phyloP scores from a whole-genome alignment of 495 filamentous ascomycete genomes.

The Amniculicola lignicola region DNA sequence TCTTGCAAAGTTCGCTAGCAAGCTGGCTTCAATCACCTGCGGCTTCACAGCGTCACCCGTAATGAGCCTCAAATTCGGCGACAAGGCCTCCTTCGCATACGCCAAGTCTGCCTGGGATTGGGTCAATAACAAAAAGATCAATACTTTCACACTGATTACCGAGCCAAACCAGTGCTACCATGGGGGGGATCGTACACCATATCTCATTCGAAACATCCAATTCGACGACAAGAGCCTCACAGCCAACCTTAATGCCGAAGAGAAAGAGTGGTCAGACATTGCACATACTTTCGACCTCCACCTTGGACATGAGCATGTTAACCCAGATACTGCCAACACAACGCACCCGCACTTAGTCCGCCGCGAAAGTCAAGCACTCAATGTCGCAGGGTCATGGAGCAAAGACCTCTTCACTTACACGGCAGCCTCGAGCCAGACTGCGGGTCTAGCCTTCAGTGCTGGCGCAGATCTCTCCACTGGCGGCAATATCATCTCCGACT shows the following conservation, averaged over 20 bases:
- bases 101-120: conserved; percentile 12
- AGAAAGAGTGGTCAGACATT: conserved; percentile 16
- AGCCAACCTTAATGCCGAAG: conserved; percentile 6
- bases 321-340: conserved; percentile 1
- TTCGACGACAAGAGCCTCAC: conserved; percentile 11
- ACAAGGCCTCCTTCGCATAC: conserved; percentile 14
- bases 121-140: conserved; percentile 17
- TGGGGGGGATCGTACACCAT: conserved; percentile 15
- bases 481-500: conserved; percentile 12
- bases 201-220: conserved; percentile 14
- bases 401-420: conserved; percentile 8
- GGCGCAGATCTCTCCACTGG: conserved; percentile 5
- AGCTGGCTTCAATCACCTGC: conserved; percentile 11
- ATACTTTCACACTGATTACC: conserved; percentile 19
- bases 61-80: conserved; percentile 16
- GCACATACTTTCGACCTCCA: conserved; percentile 16
- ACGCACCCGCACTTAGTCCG: conserved; percentile 13
- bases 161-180: conserved; percentile 16
- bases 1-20: conserved; percentile 12
- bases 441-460: conserved; percentile 6
- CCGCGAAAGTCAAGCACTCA: not conserved
- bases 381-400: not conserved
- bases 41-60: not conserved
- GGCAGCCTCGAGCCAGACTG: conserved; percentile 2
- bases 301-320: conserved; percentile 8